Percentiles rank a stretch among this genome's conserved stretches.
Evolutionary conservation across 805 yeast genomes (phyloP).

Genomic region (Kodamaea neixiangensis): DNA sequence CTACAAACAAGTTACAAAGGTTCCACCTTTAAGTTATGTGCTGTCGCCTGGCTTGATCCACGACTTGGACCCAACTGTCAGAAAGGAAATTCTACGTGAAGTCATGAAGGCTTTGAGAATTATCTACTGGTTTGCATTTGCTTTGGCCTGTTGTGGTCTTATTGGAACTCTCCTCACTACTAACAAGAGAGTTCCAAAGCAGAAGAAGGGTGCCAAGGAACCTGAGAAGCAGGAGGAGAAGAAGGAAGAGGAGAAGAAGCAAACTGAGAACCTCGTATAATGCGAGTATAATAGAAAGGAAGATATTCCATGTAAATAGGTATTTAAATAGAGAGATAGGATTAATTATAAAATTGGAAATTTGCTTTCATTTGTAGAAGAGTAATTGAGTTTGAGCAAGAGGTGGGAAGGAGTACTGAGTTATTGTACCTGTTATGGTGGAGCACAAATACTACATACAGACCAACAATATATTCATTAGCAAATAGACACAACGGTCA

Average conservation of each 20-base stretch:
- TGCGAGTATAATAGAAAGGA: too few relatives aligned
- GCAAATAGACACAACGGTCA: too few relatives aligned
- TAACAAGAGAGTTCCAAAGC: conserved; percentile 43
- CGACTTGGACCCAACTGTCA: conserved; percentile 6
- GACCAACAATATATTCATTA: too few relatives aligned
- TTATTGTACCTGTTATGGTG: too few relatives aligned
- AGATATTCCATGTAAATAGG: too few relatives aligned
- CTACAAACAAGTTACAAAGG: conserved; percentile 7
- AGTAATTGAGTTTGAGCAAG: too few relatives aligned
- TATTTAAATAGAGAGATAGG: too few relatives aligned
- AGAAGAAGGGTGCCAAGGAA: background rate
- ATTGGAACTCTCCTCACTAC: conserved; percentile 36
- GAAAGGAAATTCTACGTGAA: conserved; percentile 26
- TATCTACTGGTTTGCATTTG: conserved; percentile 39
- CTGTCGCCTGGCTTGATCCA: background rate
- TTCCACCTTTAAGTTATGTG: background rate
- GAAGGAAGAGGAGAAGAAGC: background rate
- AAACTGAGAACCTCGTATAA: too few relatives aligned
- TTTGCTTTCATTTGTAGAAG: too few relatives aligned
- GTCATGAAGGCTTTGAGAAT: conserved; percentile 34
- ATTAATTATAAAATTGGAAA: too few relatives aligned
- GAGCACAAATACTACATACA: too few relatives aligned
- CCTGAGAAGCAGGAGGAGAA: conserved; percentile 3
- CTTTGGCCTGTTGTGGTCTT: conserved; percentile 31
- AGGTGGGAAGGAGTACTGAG: too few relatives aligned